Evolutionary conservation across 2,329 filamentous ascomycete species (phyloP).

Genomic region (Aspergillus jensenii): DNA sequence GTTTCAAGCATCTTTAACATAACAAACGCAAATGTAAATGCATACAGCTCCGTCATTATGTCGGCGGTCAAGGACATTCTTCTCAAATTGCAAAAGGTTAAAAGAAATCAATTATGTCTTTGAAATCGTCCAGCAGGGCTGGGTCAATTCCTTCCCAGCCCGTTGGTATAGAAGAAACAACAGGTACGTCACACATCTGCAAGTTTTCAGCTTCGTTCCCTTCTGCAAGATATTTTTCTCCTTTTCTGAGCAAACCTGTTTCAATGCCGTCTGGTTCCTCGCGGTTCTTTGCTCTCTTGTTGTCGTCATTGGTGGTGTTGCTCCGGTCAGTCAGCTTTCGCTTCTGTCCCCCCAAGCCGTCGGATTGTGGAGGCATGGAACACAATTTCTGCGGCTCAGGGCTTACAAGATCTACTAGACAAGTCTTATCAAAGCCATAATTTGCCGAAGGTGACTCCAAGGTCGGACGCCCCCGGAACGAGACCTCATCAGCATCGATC

Average conservation of each 20-base stretch:
- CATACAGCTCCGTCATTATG: background rate
- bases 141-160: conserved; percentile 41
- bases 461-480: background rate
- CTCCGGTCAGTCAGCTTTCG: conserved; percentile 4
- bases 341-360: background rate
- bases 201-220: background rate
- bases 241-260: background rate
- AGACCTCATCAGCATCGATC: conserved; percentile 1
- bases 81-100: conserved; percentile 12
- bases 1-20: background rate
- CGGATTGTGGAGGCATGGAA: background rate
- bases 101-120: conserved; percentile 41
- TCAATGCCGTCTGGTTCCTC: no score
- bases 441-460: background rate
- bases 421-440: background rate
- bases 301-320: background rate
- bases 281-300: background rate
- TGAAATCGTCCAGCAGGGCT: conserved; percentile 41
- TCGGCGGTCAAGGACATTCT: background rate
- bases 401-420: background rate
- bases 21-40: background rate
- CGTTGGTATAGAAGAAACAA: background rate
- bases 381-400: conserved; percentile 1
- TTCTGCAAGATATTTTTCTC: background rate
- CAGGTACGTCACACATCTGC: background rate